phyloP scores from a whole-genome alignment of 257 asterid species.

The Leonotis leonurus region DNA sequence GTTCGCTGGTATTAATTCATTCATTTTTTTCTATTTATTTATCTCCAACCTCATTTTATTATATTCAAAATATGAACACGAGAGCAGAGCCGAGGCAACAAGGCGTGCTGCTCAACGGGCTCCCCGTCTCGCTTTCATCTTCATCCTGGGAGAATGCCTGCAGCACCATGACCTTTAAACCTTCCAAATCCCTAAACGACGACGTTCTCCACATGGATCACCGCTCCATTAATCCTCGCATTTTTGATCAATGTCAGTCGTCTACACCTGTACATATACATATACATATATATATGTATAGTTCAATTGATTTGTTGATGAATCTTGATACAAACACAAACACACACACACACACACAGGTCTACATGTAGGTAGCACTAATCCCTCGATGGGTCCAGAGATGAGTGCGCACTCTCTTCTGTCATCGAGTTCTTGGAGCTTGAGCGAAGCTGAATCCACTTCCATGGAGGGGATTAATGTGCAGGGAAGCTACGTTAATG shows the following conservation, averaged over 20 bases:
- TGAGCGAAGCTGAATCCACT: slow-evolving; percentile 19
- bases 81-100: slow-evolving; percentile 25
- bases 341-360: slow-evolving; percentile 6
- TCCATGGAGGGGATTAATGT: slow-evolving; percentile 15
- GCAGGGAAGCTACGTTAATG: too few relatives aligned
- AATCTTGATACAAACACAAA: too few relatives aligned
- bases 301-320: too few relatives aligned
- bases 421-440: slow-evolving; percentile 38
- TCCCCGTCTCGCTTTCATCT: slow-evolving; percentile 24
- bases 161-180: slow-evolving; percentile 5
- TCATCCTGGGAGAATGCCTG: slow-evolving; percentile 22
- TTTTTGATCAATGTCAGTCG: slow-evolving; percentile 33
- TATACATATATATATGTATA: too few relatives aligned
- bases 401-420: slow-evolving; percentile 48
- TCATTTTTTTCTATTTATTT: too few relatives aligned
- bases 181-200: not conserved
- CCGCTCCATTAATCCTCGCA: slow-evolving; percentile 16
- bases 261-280: too few relatives aligned
- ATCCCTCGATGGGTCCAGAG: slow-evolving; percentile 19
- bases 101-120: slow-evolving; percentile 21
- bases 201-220: slow-evolving; percentile 14
- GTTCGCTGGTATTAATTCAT: slow-evolving; percentile 26
- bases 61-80: too few relatives aligned
- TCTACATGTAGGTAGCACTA: not conserved
- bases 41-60: too few relatives aligned